phyloP scores from a whole-genome alignment of 2,329 filamentous ascomycete genomes.

The Parastagonospora avenae region DNA sequence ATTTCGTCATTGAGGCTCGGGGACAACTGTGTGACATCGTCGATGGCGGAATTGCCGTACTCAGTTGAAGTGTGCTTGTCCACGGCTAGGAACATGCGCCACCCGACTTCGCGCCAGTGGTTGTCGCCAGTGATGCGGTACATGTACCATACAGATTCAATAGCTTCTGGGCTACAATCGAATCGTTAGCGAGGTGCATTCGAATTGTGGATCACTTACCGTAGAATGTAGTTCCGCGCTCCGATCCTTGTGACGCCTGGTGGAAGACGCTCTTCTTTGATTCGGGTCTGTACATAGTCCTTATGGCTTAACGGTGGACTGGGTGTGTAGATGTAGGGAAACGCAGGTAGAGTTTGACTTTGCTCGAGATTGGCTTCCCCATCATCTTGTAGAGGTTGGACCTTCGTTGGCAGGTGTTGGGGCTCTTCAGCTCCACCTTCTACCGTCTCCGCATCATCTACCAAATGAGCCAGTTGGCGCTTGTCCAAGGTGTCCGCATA shows the following conservation, averaged over 20 bases:
- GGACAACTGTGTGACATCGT: constrained; percentile 64
- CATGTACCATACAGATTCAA: constrained; percentile 80
- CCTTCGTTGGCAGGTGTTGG: constrained; percentile 29
- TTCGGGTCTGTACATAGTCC: constrained; percentile 44
- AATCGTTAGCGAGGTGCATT: background rate
- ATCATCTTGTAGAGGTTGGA: constrained; percentile 17
- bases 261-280: constrained; percentile 54
- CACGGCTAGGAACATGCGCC: constrained; percentile 74
- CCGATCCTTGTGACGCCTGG: constrained; percentile 62
- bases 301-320: constrained; percentile 37
- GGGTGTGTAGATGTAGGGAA: constrained; percentile 40
- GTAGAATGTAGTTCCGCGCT: constrained; percentile 67
- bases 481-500: constrained; percentile 29
- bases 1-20: constrained; percentile 62
- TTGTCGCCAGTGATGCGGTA: constrained; percentile 73
- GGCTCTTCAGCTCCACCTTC: constrained; percentile 21
- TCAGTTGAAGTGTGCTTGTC: constrained; percentile 65
- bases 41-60: constrained; percentile 68
- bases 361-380: constrained; percentile 16
- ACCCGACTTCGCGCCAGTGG: constrained; percentile 70
- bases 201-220: constrained; percentile 38
- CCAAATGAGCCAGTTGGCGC: constrained; percentile 32
- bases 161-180: constrained; percentile 67
- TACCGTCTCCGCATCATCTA: constrained; percentile 26
- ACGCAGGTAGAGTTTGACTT: constrained; percentile 28